These are phyloP conservation scores for Mucor piriformis DNA, from an alignment of 371 early-diverging fungal species.

Conservation along the genomic window DNA sequence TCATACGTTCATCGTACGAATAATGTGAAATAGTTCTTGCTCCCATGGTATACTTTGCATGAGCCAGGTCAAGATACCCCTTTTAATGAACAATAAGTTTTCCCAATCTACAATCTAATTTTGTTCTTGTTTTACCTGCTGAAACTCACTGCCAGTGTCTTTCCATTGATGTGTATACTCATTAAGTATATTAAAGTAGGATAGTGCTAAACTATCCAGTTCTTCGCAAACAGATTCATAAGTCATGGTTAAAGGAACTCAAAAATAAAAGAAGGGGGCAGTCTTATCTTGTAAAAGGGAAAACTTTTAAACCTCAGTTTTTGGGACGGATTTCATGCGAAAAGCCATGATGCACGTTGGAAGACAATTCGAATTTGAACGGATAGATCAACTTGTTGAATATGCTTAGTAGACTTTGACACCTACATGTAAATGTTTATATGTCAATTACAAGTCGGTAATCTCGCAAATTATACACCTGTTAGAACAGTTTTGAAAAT, in stretches of 20 bases:
- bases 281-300: no score
- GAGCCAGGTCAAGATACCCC: conserved; percentile 55
- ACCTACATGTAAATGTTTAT: no score
- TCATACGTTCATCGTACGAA: conserved; percentile 61
- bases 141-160: conserved; percentile 24
- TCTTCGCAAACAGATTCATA: conserved; percentile 32
- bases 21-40: conserved; percentile 42
- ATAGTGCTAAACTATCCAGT: conserved; percentile 33
- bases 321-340: no score
- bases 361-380: no score
- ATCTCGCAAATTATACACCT: no score
- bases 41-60: conserved; percentile 63
- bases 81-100: conserved; percentile 3
- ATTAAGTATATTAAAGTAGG: conserved; percentile 37
- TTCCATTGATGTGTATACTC: conserved; percentile 41
- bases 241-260: neutral
- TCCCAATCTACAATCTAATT: neutral
- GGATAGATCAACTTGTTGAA: no score
- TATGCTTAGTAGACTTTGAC: no score
- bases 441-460: no score
- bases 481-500: no score
- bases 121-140: conserved; percentile 24
- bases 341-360: no score
- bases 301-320: no score
- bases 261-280: neutral